phyloP scores from a whole-genome alignment of 768 basidiomycete genomes.

The Austroboletus eburneus region DNA sequence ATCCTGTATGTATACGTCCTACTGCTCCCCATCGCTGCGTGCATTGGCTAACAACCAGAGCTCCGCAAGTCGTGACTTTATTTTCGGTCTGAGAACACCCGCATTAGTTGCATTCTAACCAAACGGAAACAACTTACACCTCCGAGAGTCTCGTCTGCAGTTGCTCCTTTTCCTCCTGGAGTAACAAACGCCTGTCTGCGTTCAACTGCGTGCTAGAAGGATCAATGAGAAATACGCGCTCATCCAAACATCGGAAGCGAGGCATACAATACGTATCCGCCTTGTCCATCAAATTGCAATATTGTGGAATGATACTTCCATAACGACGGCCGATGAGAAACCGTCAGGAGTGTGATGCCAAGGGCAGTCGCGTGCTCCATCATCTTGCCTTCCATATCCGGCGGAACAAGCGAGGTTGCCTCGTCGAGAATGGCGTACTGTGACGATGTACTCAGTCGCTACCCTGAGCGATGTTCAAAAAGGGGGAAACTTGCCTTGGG shows the following conservation, averaged over 20 bases:
- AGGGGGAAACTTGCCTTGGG: constrained; percentile 63
- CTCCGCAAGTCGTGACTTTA: constrained; percentile 71
- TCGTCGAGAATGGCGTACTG: constrained; percentile 97
- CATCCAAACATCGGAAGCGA: neutral
- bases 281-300: constrained; percentile 89
- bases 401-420: constrained; percentile 90
- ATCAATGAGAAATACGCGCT: constrained; percentile 3
- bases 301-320: constrained; percentile 92
- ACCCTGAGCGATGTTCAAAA: neutral
- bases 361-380: constrained; percentile 87
- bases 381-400: constrained; percentile 90
- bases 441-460: constrained; percentile 2
- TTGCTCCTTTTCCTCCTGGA: constrained; percentile 93
- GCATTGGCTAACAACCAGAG: constrained; percentile 42
- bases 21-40: constrained; percentile 2
- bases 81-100: constrained; percentile 58
- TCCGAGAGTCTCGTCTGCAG: constrained; percentile 83
- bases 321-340: constrained; percentile 90
- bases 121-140: constrained; percentile 52
- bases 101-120: constrained; percentile 1
- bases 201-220: constrained; percentile 74
- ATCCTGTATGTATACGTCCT: neutral
- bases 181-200: constrained; percentile 80
- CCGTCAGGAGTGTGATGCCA: constrained; percentile 89
- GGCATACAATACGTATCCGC: constrained; percentile 90